These are phyloP conservation scores for Nigrograna mackinnonii DNA, from an alignment of 2,329 filamentous ascomycete genomes.

Conservation along the genomic window DNA sequence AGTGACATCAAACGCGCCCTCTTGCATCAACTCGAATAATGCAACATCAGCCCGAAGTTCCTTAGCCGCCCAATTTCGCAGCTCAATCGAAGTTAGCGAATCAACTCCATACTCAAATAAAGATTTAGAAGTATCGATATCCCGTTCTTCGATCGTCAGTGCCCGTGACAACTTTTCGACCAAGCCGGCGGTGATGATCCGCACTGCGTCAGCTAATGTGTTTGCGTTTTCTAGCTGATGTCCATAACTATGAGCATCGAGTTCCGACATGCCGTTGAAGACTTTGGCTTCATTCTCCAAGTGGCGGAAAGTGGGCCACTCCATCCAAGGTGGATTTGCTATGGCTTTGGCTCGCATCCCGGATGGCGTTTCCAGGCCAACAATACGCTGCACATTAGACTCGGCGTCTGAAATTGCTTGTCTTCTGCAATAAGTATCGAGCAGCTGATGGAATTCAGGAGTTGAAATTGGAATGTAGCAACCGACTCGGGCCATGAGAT, in stretches of 20 bases:
- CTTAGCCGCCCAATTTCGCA: slow-evolving; percentile 2
- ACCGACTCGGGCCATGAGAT: neutral
- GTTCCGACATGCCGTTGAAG: neutral
- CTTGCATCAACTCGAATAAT: slow-evolving; percentile 1
- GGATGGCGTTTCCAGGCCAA: neutral
- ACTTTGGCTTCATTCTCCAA: neutral
- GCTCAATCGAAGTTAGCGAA: slow-evolving; percentile 5
- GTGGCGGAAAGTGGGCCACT: neutral
- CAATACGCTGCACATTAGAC: neutral
- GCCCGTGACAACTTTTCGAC: slow-evolving; percentile 2
- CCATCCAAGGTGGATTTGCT: neutral
- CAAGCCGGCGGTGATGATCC: neutral
- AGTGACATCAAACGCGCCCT: too few species aligned
- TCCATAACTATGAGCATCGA: neutral
- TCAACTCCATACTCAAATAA: slow-evolving; percentile 4
- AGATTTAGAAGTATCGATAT: neutral
- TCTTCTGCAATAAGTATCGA: neutral
- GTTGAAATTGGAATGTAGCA: neutral
- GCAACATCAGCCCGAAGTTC: neutral
- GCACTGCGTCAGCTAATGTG: neutral
- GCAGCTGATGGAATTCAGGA: neutral
- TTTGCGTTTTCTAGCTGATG: neutral
- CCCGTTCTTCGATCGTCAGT: neutral
- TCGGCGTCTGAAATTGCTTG: neutral
- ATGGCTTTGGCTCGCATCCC: neutral